phyloP scores from a whole-genome alignment of 306 rosid species.

The Cotoneaster glaucophyllus region DNA sequence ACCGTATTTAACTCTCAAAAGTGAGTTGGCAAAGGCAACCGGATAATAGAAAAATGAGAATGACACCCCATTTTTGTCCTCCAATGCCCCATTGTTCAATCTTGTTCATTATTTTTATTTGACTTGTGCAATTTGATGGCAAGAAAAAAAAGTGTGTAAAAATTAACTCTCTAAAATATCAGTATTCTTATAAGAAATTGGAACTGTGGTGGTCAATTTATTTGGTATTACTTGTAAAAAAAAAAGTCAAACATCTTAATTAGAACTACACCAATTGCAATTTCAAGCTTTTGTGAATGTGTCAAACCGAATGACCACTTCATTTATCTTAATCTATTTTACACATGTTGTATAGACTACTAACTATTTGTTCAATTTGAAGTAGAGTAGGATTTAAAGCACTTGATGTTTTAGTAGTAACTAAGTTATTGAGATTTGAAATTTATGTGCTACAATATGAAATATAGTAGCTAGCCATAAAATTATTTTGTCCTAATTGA shows the following conservation, averaged over 20 bases:
- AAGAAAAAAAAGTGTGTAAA: too few relatives aligned
- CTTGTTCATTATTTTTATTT: too few relatives aligned
- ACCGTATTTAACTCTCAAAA: accelerated
- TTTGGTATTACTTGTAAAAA: not conserved
- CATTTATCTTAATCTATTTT: not conserved
- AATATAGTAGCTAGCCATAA: not conserved
- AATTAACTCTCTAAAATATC: too few relatives aligned
- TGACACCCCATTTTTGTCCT: not conserved
- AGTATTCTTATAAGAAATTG: not conserved
- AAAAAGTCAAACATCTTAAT: not conserved
- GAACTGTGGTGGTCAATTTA: not conserved
- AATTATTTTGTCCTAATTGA: too few relatives aligned
- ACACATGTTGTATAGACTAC: not conserved
- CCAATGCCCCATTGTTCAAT: not conserved
- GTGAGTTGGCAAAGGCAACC: not conserved
- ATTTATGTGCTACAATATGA: not conserved
- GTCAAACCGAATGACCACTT: not conserved
- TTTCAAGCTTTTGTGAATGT: not conserved
- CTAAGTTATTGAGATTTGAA: not conserved
- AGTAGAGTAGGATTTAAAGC: not conserved
- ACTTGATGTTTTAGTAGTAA: not conserved
- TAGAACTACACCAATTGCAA: not conserved
- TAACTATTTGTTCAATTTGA: not conserved
- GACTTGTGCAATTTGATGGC: not conserved
- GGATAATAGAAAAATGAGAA: not conserved